phyloP scores from a whole-genome alignment of 108 stramenopile genomes.

The Cyclostephanos tholiformis region DNA sequence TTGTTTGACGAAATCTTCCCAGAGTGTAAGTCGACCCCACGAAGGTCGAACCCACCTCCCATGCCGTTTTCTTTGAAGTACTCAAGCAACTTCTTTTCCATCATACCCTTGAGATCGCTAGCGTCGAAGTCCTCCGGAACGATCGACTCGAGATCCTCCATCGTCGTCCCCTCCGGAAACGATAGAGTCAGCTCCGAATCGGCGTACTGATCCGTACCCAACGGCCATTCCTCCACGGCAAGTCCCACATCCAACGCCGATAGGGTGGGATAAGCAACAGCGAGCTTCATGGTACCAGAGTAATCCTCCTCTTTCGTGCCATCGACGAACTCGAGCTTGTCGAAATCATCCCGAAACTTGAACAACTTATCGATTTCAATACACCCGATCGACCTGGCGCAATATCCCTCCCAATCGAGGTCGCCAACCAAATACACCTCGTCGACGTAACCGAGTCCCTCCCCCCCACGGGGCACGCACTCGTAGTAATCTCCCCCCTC shows the following conservation, averaged over 20 bases:
- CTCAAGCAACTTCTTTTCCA: conserved; percentile 1
- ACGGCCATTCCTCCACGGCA: conserved; percentile 15
- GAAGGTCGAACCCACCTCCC: conserved; percentile 8
- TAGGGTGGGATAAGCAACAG: conserved; percentile 21
- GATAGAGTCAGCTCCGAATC: conserved; percentile 12
- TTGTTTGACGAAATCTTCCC: neutral
- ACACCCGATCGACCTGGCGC: conserved; percentile 34
- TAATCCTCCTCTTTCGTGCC: neutral
- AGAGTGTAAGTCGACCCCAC: conserved; percentile 27
- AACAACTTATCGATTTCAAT: conserved; percentile 24
- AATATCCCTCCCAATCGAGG: conserved; percentile 38
- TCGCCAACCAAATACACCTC: conserved; percentile 19
- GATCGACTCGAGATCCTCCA: neutral
- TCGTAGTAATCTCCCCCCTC: neutral
- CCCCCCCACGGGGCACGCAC: conserved; percentile 28
- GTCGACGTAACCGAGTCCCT: conserved; percentile 11
- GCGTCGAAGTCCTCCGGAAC: neutral
- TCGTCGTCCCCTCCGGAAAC: conserved; percentile 9
- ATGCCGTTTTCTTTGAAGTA: neutral
- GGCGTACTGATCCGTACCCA: conserved; percentile 24
- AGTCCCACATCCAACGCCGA: conserved; percentile 25
- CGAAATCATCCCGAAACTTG: conserved; percentile 18
- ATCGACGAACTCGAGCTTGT: conserved; percentile 6
- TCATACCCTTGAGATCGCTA: neutral
- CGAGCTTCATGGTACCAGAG: neutral